Evolutionary conservation across 2,329 filamentous ascomycete species (phyloP), one percentile per base, ranked within the genome.

Genomic region (Aspergillus versicolor): DNA sequence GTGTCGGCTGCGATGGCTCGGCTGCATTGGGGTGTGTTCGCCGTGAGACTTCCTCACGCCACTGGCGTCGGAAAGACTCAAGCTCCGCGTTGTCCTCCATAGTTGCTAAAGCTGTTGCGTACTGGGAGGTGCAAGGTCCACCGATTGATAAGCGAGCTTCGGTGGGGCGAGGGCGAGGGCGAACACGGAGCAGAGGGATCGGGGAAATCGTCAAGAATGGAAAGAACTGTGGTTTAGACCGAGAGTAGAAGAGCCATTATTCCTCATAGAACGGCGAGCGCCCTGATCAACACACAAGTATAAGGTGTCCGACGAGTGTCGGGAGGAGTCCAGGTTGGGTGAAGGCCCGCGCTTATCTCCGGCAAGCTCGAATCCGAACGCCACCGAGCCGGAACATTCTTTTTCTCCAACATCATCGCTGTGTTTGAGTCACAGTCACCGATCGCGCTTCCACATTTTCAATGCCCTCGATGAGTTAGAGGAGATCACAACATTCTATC

Each of bases 1-100:
- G 24, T 49, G 55, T 55, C 4, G 60, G 40, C 17, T 64, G 56
- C 5, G 60, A 49, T 30, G 63, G 57, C 27, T 52, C 51, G 60
- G 41, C 61, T 49, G 45, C 51, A 32, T 19, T 57, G 13, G 50
- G 60, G 32, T 64, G 70, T 38, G 75, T 79, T 70, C 80, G 78
- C 45, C 80, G 79, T 15, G 79, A 77, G 6, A 96, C 89, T 71
- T 97, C 92, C 65, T 91, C 88, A 58, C 86, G 85, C 92, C 92
- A 97, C 80, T 91, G 83, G 68, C 85, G 84, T 63, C 93, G 88
- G 76, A 97, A 97, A 45, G 84, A 87, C 74, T 96, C 91, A 59
- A 97, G 84, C 73, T 96, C 92, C 50, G 87, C 82, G 70, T 85
- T 82, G 63, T 78, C 73, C 37, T 67, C 70, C 75, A 77, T 78